phyloP scores from a whole-genome alignment of 2,329 filamentous ascomycete genomes.

The Pyrenophora graminea region DNA sequence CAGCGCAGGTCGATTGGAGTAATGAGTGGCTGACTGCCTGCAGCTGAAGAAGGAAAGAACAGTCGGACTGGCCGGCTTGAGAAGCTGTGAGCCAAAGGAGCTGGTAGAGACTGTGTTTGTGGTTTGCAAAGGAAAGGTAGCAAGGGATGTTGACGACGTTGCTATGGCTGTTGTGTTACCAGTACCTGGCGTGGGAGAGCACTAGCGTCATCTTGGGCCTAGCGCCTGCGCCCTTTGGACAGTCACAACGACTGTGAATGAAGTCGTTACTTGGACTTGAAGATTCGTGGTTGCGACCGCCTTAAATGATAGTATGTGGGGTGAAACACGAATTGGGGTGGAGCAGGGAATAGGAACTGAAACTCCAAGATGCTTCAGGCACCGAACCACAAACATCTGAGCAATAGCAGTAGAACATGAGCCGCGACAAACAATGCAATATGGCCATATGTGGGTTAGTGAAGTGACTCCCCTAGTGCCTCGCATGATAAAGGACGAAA shows the following conservation, averaged over 20 bases:
- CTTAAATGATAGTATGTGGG: constrained; percentile 21
- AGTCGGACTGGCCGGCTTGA: constrained; percentile 22
- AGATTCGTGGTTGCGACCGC: constrained; percentile 7
- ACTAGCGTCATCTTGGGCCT: constrained; percentile 18
- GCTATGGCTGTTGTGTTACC: constrained; percentile 19
- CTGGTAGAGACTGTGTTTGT: constrained; percentile 24
- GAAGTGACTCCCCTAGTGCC: too few relatives aligned
- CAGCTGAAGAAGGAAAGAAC: constrained; percentile 27
- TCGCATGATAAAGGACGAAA: too few relatives aligned
- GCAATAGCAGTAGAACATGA: too few relatives aligned
- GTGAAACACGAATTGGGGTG: constrained; percentile 23
- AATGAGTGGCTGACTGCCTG: constrained; percentile 33
- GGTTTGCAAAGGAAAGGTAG: constrained; percentile 18
- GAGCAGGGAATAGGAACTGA: constrained; percentile 26
- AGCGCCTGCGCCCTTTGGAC: constrained; percentile 17
- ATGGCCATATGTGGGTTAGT: too few relatives aligned
- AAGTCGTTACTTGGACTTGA: constrained; percentile 11
- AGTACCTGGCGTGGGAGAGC: constrained; percentile 1
- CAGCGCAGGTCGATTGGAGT: constrained; percentile 13
- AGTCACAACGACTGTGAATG: constrained; percentile 11
- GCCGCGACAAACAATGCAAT: too few relatives aligned
- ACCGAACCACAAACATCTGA: constrained; percentile 3
- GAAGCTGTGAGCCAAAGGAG: constrained; percentile 20
- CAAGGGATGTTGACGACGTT: constrained; percentile 15
- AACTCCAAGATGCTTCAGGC: constrained; percentile 24